Conservation (phyloP, 73 alveolate genomes). For the Uronychia setigera region DNA sequence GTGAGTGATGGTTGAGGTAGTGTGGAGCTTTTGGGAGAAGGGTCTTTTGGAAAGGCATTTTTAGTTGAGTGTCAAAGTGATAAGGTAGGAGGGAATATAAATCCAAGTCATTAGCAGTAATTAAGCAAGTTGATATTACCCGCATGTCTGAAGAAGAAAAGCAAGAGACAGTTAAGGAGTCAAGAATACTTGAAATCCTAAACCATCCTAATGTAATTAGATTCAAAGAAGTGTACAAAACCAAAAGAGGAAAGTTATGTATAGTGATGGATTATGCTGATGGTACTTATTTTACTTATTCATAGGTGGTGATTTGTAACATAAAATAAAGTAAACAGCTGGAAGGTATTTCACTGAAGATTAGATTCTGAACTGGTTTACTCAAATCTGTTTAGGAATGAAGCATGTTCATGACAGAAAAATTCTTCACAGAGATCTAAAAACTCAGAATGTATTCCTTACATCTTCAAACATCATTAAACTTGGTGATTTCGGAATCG, state of each 20-base stretch:
- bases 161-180: conserved; percentile 61
- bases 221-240: conserved; percentile 75
- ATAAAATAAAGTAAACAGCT: conserved; percentile 51
- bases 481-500: conserved; percentile 89
- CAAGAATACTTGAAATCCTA: conserved; percentile 64
- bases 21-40: conserved; percentile 66
- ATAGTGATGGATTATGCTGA: conserved; percentile 82
- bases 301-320: conserved; percentile 81
- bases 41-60: conserved; percentile 69
- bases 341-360: conserved; percentile 62
- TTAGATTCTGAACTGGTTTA: conserved; percentile 74
- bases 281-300: neutral
- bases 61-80: conserved; percentile 65
- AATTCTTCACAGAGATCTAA: conserved; percentile 83
- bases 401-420: conserved; percentile 76
- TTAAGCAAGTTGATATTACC: conserved; percentile 68
- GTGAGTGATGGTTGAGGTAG: conserved; percentile 4
- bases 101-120: conserved; percentile 61
- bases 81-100: neutral
- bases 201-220: conserved; percentile 79
- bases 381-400: conserved; percentile 78
- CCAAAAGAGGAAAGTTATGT: conserved; percentile 62
- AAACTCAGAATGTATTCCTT: conserved; percentile 78
- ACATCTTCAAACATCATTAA: conserved; percentile 66
- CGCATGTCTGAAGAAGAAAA: conserved; percentile 70